phyloP scores from a whole-genome alignment of 768 basidiomycete genomes.

The Russula brevipes region DNA sequence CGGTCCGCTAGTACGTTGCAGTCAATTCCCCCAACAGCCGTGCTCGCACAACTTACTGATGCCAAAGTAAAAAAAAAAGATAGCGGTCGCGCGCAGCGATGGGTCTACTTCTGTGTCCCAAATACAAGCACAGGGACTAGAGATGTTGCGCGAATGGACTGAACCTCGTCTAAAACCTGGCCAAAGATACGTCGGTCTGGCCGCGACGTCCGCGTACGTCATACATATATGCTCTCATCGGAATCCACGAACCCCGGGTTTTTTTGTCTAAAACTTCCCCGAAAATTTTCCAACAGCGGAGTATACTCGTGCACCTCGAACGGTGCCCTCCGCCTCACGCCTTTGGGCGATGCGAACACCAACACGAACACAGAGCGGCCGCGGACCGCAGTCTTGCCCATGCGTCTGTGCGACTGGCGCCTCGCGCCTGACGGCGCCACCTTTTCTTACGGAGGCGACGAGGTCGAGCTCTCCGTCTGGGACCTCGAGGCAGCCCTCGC shows the following conservation, averaged over 20 bases:
- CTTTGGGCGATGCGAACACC: conserved; percentile 27
- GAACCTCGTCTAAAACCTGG: conserved; percentile 53
- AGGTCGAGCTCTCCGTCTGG: conserved; percentile 83
- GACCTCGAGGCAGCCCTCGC: conserved; percentile 55
- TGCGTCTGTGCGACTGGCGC: conserved; percentile 63
- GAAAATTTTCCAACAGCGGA: conserved; percentile 31
- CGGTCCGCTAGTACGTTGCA: conserved; percentile 15
- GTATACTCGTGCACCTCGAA: conserved; percentile 71
- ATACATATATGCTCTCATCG: background rate
- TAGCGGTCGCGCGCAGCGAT: conserved; percentile 59
- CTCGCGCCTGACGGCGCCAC: conserved; percentile 46
- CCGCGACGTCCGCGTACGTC: conserved; percentile 46
- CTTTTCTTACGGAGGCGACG: conserved; percentile 82
- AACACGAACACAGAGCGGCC: conserved; percentile 19
- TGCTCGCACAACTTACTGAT: conserved; percentile 21
- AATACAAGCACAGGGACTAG: conserved; percentile 39
- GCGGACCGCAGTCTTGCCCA: conserved; percentile 50
- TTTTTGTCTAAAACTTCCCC: background rate
- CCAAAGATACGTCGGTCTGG: conserved; percentile 59
- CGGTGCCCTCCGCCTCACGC: conserved; percentile 58
- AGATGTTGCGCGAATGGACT: conserved; percentile 50
- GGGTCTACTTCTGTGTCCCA: conserved; percentile 47
- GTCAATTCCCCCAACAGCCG: no score
- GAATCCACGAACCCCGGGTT: no score
- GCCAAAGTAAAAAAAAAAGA: conserved; percentile 45